Conservation (phyloP, 768 basidiomycete genomes). For the Leccinum aurantiacum region DNA sequence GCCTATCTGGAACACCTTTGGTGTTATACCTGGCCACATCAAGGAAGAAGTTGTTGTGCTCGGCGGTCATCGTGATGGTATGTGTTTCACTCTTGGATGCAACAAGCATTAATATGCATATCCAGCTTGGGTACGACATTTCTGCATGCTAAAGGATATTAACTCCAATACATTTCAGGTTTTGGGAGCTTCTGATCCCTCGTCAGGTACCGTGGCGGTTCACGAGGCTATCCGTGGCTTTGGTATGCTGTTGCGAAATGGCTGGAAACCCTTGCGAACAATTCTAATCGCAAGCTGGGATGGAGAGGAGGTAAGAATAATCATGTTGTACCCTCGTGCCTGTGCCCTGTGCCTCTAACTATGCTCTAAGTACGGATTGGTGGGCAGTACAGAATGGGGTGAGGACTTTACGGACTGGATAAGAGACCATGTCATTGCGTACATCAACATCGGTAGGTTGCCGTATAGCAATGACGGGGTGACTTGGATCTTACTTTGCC, state of each 20-base stretch:
- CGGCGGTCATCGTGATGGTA: conserved; percentile 89
- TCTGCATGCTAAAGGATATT: neutral
- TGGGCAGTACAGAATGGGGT: conserved; percentile 92
- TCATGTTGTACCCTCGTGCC: neutral
- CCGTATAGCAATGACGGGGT: conserved; percentile 29
- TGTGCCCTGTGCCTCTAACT: neutral
- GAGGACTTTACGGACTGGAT: conserved; percentile 91
- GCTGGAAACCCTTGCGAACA: conserved; percentile 72
- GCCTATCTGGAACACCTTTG: conserved; percentile 91
- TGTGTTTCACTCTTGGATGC: conserved; percentile 18
- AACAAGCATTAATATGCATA: conserved; percentile 10
- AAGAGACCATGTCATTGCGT: conserved; percentile 76
- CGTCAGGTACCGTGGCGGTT: conserved; percentile 55
- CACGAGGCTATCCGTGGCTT: conserved; percentile 58
- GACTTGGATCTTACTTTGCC: conserved; percentile 27
- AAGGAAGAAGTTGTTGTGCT: conserved; percentile 83
- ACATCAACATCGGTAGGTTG: conserved; percentile 72
- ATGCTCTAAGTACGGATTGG: conserved; percentile 54
- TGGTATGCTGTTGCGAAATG: conserved; percentile 47
- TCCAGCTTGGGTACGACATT: conserved; percentile 24
- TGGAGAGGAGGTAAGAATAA: conserved; percentile 57
- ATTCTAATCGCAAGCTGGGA: conserved; percentile 82
- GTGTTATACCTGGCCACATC: conserved; percentile 80
- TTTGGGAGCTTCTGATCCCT: conserved; percentile 57
- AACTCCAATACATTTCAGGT: conserved; percentile 24